Base-by-base conservation (phyloP, 83 land plant genomes). In the Thuja plicata region DNA sequence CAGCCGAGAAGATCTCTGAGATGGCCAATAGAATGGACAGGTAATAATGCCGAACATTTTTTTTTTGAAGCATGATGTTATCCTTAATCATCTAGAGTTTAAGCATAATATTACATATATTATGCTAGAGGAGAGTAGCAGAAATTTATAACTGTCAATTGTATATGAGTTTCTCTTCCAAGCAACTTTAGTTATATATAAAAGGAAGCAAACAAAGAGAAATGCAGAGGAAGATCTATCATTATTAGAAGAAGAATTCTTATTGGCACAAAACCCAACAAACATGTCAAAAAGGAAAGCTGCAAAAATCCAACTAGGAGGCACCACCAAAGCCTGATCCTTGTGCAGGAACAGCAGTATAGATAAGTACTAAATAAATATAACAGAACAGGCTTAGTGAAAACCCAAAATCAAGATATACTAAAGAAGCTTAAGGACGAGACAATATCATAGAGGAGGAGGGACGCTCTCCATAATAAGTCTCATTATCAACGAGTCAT, bases 1-100 rank as follows among this genome's bases (percentile, higher is more conserved):
- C 97, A 70, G 80, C 91, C 17, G 95, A 95, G 87, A 94, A 89
- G 86, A 93, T 97, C 66, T 90, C 62, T 3, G 86, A 89, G 32
- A 89, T 97, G 34, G 94, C 96, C 89, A 91, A 91, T 17, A 89
- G 77, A 76, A 93, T 96, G 71, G 91, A 91, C 74, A 82, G 55
- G 98, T 97, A 91, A 7, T 93, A 89, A 2, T 57, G 37, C 19
- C 70, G 27, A 48, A n/a, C 78, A 8, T 38, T 70, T 12, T 79
- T 79, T 93, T 21, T 2, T 88, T 85, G 21, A 54, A 82, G 21
- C 46, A 30, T 45, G 50, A 16, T 77, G 48, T 87, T 46, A 34
- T 74, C 27, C 57, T 60, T 52, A 6, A 45, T 84, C 55, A 13
- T 46, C 3, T 60, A 8, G 41, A 48, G 81, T 83, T 21, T 27